These are phyloP conservation scores for Russula compacta DNA, from an alignment of 768 basidiomycete genomes.

Conservation along the genomic window DNA sequence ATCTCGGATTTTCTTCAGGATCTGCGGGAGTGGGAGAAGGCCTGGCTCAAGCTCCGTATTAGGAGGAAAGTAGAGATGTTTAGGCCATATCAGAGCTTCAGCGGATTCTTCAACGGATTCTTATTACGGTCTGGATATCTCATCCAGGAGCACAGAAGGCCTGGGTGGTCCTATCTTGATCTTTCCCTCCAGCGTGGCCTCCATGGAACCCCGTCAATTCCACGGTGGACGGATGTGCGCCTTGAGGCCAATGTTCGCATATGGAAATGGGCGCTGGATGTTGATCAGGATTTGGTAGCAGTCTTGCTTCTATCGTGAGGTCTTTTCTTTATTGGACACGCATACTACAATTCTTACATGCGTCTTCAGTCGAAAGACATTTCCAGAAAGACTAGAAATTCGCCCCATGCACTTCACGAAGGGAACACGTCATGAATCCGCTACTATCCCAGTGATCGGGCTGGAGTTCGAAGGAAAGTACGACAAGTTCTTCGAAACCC, in stretches of 20 bases:
- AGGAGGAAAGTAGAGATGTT: background rate
- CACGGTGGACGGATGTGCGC: background rate
- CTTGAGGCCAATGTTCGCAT: slow-evolving; percentile 20
- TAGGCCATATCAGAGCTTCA: background rate
- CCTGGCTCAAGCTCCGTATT: background rate
- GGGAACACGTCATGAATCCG: background rate
- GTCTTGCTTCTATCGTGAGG: background rate
- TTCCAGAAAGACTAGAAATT: background rate
- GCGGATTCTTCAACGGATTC: background rate
- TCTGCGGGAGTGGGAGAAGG: slow-evolving; percentile 1
- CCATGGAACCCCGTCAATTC: background rate
- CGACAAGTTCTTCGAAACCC: background rate
- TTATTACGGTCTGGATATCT: slow-evolving; percentile 4
- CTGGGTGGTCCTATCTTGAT: slow-evolving; percentile 6
- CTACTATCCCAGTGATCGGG: background rate
- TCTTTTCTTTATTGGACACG: background rate
- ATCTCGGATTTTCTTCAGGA: background rate
- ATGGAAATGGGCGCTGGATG: background rate
- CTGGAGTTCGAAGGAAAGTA: slow-evolving; percentile 3
- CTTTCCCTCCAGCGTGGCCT: background rate
- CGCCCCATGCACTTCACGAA: slow-evolving; percentile 1
- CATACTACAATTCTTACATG: background rate
- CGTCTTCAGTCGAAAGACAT: background rate
- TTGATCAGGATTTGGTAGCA: slow-evolving; percentile 5
- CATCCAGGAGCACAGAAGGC: background rate